These are phyloP conservation scores for Fusarium compactum DNA, from an alignment of 2,329 filamentous ascomycete genomes.

Conservation along the genomic window DNA sequence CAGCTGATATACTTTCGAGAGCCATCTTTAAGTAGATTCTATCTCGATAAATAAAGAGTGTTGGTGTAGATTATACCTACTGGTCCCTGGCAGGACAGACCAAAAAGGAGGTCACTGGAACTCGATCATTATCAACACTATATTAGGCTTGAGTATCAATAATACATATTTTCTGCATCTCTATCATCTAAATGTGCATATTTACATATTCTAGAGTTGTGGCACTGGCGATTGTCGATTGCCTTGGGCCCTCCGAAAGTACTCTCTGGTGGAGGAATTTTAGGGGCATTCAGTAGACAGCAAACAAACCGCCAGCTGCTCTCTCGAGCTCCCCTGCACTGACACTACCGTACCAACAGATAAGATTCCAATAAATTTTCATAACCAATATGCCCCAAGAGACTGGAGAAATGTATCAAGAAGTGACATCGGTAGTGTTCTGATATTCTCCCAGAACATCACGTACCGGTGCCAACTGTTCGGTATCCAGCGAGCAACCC, in stretches of 20 bases:
- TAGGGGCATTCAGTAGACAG: neutral
- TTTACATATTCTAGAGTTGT: neutral
- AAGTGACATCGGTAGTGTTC: slow-evolving; percentile 4
- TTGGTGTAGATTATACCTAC: neutral
- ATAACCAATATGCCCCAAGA: neutral
- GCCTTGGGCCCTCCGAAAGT: slow-evolving; percentile 7
- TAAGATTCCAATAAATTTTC: neutral
- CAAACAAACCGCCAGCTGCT: slow-evolving; percentile 7
- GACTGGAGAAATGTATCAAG: neutral
- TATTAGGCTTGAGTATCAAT: no score
- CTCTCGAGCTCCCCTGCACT: neutral
- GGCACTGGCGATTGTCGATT: neutral
- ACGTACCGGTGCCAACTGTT: neutral
- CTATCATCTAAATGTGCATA: neutral
- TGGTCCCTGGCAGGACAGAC: neutral
- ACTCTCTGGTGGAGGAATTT: neutral
- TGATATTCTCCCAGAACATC: neutral
- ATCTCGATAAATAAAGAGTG: neutral
- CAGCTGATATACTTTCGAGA: neutral
- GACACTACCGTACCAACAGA: neutral
- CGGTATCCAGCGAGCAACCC: neutral
- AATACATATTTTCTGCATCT: no score
- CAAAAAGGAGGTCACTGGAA: neutral
- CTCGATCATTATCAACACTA: neutral
- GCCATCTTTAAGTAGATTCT: neutral